phyloP scores from a whole-genome alignment of 2,329 filamentous ascomycete genomes.

The Cladosporium sp. region DNA sequence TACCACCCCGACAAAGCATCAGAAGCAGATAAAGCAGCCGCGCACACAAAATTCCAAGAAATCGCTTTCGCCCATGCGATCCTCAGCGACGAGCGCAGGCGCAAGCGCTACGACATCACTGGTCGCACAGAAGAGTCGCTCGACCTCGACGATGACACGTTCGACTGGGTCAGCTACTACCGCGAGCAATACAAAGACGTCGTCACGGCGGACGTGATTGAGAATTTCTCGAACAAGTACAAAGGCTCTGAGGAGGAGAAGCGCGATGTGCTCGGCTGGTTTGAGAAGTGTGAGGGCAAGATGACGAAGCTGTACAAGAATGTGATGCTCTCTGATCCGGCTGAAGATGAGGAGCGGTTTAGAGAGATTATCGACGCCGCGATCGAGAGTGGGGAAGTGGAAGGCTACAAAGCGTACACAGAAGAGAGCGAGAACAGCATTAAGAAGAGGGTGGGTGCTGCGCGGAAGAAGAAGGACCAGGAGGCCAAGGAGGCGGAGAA shows the following conservation, averaged over 20 bases:
- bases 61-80: slow-evolving; percentile 93
- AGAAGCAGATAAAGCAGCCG: slow-evolving; percentile 62
- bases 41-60: slow-evolving; percentile 79
- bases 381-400: slow-evolving; percentile 65
- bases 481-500: slow-evolving; percentile 62
- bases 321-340: slow-evolving; percentile 81
- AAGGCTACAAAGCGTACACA: slow-evolving; percentile 64
- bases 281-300: slow-evolving; percentile 66
- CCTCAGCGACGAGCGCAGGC: slow-evolving; percentile 75
- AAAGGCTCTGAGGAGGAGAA: slow-evolving; percentile 83
- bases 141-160: slow-evolving; percentile 56
- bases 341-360: slow-evolving; percentile 83
- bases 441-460: slow-evolving; percentile 49
- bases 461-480: slow-evolving; percentile 63
- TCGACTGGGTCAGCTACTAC: slow-evolving; percentile 90
- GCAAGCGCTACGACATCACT: slow-evolving; percentile 82
- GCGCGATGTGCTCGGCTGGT: slow-evolving; percentile 71
- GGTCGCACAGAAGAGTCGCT: slow-evolving; percentile 84
- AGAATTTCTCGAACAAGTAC: slow-evolving; percentile 72
- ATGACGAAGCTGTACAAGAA: slow-evolving; percentile 73
- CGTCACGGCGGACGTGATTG: slow-evolving; percentile 69
- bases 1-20: slow-evolving; percentile 62
- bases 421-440: slow-evolving; percentile 57
- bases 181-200: slow-evolving; percentile 75
- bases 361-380: slow-evolving; percentile 74